Base-by-base conservation (phyloP, 306 rosid species). In the Dryas octopetala region DNA sequence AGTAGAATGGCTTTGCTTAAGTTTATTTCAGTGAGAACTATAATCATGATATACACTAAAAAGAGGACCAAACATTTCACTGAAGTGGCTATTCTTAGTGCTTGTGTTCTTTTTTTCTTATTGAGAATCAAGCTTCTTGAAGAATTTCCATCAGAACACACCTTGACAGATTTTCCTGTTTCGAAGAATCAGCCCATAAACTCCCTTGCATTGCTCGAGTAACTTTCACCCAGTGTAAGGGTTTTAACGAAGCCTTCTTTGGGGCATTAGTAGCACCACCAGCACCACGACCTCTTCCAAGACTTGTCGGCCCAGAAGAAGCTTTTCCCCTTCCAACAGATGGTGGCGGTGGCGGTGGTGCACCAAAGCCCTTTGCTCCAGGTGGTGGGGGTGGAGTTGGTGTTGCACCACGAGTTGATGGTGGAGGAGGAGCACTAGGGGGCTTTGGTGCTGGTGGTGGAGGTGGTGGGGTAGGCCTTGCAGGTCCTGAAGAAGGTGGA, bases 161-260 rank as follows among this genome's bases (percentile, higher is more conserved):
- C 98, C 98, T 91, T 59, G 96, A 86, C 45, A 81, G 87, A 71
- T 84, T 81, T 73, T 84, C 96, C 76, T 88, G 98, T 79, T 95
- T 89, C 6, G 82, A 90, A 55, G 97, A 86, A 83, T 95, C 98
- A 63, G 90, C 98, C 98, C 98, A 95, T 70, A 95, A 77, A 84
- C 98, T 95, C 71, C 97, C 98, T 79, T 94, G 85, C 82, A 86
- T 12, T 79, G 96, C 93, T 74, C 98, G 87, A 49, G 96, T 87
- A 76, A 94, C 97, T 84, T 95, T 95, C 64, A 91, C 97, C 98
- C 98, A 95, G 69, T 95, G 98, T 59, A 95, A 70, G 61, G 97
- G 96, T 86, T 90, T 95, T 63, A 95, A 83, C 5, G 88, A 74
- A 85, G 79, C 70, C 82, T 85, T 95, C 83, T 95, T 91, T 8